Percentiles rank a stretch among this genome's conserved stretches.
phyloP scores from a whole-genome alignment of 768 basidiomycete species.

The Multifurca ochricompacta region DNA sequence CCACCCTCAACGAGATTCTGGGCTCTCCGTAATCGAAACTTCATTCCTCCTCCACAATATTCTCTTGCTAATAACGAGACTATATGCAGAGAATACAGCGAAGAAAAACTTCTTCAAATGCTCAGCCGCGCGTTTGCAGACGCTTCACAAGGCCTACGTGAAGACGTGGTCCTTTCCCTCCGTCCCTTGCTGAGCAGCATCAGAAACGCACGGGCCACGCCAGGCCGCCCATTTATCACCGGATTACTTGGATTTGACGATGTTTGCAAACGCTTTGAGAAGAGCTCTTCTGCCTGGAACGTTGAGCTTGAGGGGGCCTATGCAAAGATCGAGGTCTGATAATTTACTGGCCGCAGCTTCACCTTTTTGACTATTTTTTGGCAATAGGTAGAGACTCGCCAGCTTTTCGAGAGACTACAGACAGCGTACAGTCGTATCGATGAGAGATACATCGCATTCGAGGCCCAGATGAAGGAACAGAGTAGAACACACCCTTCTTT shows the following conservation, averaged over 20 bases:
- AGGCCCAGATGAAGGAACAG: slow-evolving; percentile 7
- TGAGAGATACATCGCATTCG: not conserved
- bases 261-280: slow-evolving; percentile 12
- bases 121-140: slow-evolving; percentile 10
- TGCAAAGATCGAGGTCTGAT: slow-evolving; percentile 15
- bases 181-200: not conserved
- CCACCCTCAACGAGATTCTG: slow-evolving; percentile 5
- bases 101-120: not conserved
- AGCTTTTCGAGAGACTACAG: slow-evolving; percentile 3
- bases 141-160: not conserved
- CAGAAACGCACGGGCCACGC: slow-evolving; percentile 2
- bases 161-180: not conserved
- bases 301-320: not conserved
- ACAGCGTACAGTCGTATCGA: slow-evolving; percentile 1
- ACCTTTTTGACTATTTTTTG: not conserved
- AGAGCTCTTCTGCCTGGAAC: not conserved
- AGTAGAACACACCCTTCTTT: not conserved
- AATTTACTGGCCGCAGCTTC: not conserved
- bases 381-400: not conserved
- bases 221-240: slow-evolving; percentile 2
- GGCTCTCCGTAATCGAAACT: not conserved
- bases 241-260: slow-evolving; percentile 14
- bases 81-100: not conserved
- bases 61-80: not conserved
- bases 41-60: too few relatives aligned